Evolutionary conservation across 192 early-diverging fungal genomes (phyloP), one percentile per base, ranked within the genome.

Genomic region (Mortierella alpina): DNA sequence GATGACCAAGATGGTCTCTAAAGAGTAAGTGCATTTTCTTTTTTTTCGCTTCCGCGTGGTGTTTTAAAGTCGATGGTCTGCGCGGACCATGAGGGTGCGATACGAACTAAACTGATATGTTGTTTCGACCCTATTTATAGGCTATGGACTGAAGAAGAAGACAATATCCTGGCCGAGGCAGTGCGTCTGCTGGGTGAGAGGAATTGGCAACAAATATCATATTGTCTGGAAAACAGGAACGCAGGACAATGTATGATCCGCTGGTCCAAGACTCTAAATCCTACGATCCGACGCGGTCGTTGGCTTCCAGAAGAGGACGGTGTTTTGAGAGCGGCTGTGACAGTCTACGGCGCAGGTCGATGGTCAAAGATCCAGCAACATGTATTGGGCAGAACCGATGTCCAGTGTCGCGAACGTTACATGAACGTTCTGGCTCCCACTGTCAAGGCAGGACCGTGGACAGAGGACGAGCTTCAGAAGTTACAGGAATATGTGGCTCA

Each of bases 351-450:
- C 40, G 82, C 74, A 10, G 88, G 88, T 10, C 85, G 90, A 56
- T 95, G 93, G 93, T 82, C 82, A n/a, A 91, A 90, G 57, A 84
- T 95, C 46, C 87, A 90, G 64, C 86, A 90, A 70, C 87, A 92
- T 64, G 87, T 94, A 23, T 88, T 84, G 3, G 91, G 91, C 13
- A 82, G 93, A 59, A 95, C 92, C 1, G 93, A 95, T 71, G 87
- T 92, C 48, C 90, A 95, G 68, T 94, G 93, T 60, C 86, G 93
- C 56, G 93, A 95, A 69, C 84, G 93, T 68, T 95, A 91, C 82
- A 82, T 88, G 73, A 94, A 95, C 72, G 85, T 92, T 9, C 75
- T 94, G 47, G 78, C 85, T 23, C 90, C 91, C 10, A 63, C 62
- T 6, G 67, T 95, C 23, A 87, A 90, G 48, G 83, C 86, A 45